phyloP scores from a whole-genome alignment of 371 early-diverging fungal genomes.

The Batkoa obscura region DNA sequence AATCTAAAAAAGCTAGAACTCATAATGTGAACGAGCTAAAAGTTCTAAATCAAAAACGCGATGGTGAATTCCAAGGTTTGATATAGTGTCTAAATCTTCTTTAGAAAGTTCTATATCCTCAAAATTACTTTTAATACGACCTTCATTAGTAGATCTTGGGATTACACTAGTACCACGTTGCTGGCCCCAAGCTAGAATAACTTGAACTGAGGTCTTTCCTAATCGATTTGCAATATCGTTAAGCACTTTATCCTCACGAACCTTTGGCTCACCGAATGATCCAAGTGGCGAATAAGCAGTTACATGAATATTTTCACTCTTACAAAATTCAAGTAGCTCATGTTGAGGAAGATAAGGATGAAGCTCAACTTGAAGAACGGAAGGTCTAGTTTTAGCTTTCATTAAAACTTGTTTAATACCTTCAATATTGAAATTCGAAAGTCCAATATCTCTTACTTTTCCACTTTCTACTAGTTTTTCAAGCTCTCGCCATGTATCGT shows the following conservation, averaged over 20 bases:
- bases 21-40: no score
- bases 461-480: conserved; percentile 21
- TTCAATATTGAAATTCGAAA: conserved; percentile 33
- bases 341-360: conserved; percentile 46
- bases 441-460: conserved; percentile 30
- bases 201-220: conserved; percentile 24
- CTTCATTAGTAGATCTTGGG: conserved; percentile 28
- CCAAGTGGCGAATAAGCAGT: conserved; percentile 44
- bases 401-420: conserved; percentile 24
- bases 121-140: conserved; percentile 26
- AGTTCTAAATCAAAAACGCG: no score
- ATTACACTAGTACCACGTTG: conserved; percentile 26
- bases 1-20: no score
- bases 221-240: conserved; percentile 22
- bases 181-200: conserved; percentile 21
- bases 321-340: conserved; percentile 23
- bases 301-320: conserved; percentile 25
- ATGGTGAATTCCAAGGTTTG: no score
- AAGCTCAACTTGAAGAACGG: conserved; percentile 38
- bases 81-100: conserved; percentile 24
- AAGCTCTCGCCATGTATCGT: conserved; percentile 22
- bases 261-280: conserved; percentile 20
- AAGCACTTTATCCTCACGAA: conserved; percentile 21
- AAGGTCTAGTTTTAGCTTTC: conserved; percentile 23
- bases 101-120: conserved; percentile 27